Base-by-base conservation (phyloP, 495 filamentous ascomycete species). In the Elaphomyces granulatus region DNA sequence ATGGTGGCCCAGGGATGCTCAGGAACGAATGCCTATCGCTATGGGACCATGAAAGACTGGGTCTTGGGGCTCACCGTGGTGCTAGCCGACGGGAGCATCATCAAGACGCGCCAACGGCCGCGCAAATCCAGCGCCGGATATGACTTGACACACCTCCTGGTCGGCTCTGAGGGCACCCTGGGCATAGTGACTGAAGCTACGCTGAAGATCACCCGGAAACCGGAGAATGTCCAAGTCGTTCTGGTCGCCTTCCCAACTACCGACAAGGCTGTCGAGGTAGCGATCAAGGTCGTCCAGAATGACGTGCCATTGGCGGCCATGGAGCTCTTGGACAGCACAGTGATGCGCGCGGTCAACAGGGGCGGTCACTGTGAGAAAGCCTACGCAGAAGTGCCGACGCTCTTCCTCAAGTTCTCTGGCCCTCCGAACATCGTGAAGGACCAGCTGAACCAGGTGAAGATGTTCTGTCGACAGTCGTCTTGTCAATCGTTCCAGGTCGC, bases 1-100 rank as follows among this genome's bases (percentile, higher is more conserved):
- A 96, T 96, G 88, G 77, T 95, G 9, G 87, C 83, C 0, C 95
- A 88, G 0, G 87, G 87, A 20, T 95, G 88, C 67, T 81, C 75
- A 44, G 88, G 88, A 23, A 96, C 88, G 20, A 94, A 96, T 56
- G 80, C 88, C 12, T 87, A 92, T 50, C 71, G 84, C 17, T 96
- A 94, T 54, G 88, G 88, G 1, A 94, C 88, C 0, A 96, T 95
- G 88, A 78, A 83, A 45, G 88, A 96, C 51, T 95, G 87, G 86
- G 88, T 95, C 0, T 63, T 95, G 18, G 80, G 75, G 34, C 63
- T 98, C 17, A 98, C 88, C 0, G 84, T 94, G 8, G 90, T 98
- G 0, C 66, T 95, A 31, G 87, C 88, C 3, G 87, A 98, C 56
- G 88, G 90, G 32, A 83, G 80, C 4, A 63, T 95, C 21, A 85